Evolutionary conservation across 164 flowering plant species (phyloP).

Genomic region (Magnolia kwangsiensis): DNA sequence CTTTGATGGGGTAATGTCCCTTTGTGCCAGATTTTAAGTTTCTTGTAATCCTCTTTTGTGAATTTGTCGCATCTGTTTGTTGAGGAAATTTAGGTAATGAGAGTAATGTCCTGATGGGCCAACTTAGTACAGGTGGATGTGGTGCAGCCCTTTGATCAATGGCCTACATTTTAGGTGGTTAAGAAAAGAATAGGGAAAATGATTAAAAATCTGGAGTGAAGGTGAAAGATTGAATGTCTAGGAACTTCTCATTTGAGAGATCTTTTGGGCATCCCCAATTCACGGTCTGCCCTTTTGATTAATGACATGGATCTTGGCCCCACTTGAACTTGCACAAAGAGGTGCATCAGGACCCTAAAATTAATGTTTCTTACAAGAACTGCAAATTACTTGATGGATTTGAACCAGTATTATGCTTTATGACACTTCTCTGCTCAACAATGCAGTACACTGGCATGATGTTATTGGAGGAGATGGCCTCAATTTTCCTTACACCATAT

Average conservation of each 20-base stretch:
- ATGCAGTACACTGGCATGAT: conserved; percentile 95
- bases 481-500: conserved; percentile 89
- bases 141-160: not conserved
- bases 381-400: not conserved
- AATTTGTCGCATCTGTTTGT: too few relatives aligned
- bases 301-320: not conserved
- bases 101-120: too few relatives aligned
- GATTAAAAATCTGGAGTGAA: not conserved
- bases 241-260: too few relatives aligned
- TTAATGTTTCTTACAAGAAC: not conserved
- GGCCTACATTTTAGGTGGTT: not conserved
- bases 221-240: too few relatives aligned
- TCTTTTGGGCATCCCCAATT: too few relatives aligned
- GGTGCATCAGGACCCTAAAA: not conserved
- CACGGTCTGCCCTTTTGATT: not conserved
- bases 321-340: not conserved
- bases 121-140: too few relatives aligned
- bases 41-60: too few relatives aligned
- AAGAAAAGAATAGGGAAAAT: not conserved
- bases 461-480: conserved; percentile 96
- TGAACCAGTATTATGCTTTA: conserved; percentile 1
- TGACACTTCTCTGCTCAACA: not conserved
- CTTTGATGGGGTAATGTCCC: too few relatives aligned
- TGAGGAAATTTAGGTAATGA: too few relatives aligned
- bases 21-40: too few relatives aligned